phyloP scores from a whole-genome alignment of 2,329 filamentous ascomycete species.

The Neofusicoccum parvum region DNA sequence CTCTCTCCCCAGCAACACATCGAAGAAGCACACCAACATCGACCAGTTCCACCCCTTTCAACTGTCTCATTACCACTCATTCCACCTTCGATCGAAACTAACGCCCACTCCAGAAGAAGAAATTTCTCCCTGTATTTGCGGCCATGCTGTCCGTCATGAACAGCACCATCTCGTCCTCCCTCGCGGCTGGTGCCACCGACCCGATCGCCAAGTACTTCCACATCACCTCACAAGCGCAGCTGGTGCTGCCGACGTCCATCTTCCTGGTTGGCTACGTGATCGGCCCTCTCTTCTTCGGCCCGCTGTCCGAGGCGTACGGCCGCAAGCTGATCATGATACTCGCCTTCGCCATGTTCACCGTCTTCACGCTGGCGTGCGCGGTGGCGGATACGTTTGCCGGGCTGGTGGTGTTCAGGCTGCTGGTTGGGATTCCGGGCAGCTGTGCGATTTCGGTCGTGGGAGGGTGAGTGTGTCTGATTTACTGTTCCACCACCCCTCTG shows the following conservation, averaged over 20 bases:
- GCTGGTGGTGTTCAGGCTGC: constrained; percentile 47
- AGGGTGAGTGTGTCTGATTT: constrained; percentile 37
- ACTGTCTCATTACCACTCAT: too few species aligned
- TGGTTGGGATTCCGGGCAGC: constrained; percentile 48
- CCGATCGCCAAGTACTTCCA: constrained; percentile 61
- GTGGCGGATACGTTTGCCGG: constrained; percentile 47
- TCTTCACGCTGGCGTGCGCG: constrained; percentile 50
- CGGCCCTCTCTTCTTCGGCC: constrained; percentile 48
- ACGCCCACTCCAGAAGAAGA: constrained; percentile 51
- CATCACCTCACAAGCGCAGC: constrained; percentile 48
- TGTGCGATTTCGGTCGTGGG: constrained; percentile 61
- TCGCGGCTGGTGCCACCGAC: constrained; percentile 65
- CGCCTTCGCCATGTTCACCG: constrained; percentile 52
- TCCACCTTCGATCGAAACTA: background rate
- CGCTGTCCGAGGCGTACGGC: constrained; percentile 49
- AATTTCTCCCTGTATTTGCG: constrained; percentile 56
- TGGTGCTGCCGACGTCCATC: constrained; percentile 54
- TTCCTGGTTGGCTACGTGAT: constrained; percentile 53
- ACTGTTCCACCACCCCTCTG: too few species aligned
- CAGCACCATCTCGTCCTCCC: constrained; percentile 65
- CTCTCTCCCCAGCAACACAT: too few species aligned
- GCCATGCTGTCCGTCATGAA: constrained; percentile 66
- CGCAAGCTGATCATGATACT: constrained; percentile 51
- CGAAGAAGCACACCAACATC: too few species aligned
- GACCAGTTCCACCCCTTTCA: too few species aligned